Evolutionary conservation across 129 eudicot genomes (phyloP).

Genomic region (Flaveria robusta): DNA sequence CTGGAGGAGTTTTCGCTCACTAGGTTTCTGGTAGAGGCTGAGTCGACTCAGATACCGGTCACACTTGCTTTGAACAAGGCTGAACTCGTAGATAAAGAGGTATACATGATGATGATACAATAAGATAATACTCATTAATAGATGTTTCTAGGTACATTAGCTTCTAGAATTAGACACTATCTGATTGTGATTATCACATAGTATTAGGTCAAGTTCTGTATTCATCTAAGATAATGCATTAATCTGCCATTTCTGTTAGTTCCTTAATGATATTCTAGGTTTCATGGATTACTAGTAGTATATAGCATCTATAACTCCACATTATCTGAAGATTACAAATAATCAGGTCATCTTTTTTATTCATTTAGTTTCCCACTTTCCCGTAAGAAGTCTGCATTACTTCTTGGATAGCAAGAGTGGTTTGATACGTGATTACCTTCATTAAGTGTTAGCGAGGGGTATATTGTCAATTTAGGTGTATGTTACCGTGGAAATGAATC

Average conservation of each 20-base stretch:
- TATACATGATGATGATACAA: constrained; percentile 12
- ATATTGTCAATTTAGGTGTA: constrained; percentile 6
- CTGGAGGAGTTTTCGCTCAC: constrained; percentile 68
- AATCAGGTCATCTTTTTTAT: constrained; percentile 3
- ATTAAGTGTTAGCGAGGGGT: neutral
- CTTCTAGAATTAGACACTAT: neutral
- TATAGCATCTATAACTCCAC: neutral
- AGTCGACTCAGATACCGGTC: constrained; percentile 75
- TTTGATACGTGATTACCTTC: neutral
- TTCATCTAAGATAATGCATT: neutral
- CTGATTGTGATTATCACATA: neutral
- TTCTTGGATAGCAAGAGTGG: neutral
- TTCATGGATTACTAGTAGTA: neutral
- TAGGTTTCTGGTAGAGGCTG: constrained; percentile 96
- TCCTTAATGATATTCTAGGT: neutral
- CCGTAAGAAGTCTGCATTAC: constrained; percentile 11
- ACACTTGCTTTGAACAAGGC: constrained; percentile 78
- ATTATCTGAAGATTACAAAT: neutral
- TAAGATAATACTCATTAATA: too few species aligned
- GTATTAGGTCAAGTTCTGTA: neutral
- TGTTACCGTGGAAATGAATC: constrained; percentile 13
- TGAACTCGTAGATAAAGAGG: constrained; percentile 75
- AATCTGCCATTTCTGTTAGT: neutral
- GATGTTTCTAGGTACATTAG: constrained; percentile 1
- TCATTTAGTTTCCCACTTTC: constrained; percentile 9